phyloP scores from a whole-genome alignment of 2,329 filamentous ascomycete species.

The Westerdykella ornata region DNA sequence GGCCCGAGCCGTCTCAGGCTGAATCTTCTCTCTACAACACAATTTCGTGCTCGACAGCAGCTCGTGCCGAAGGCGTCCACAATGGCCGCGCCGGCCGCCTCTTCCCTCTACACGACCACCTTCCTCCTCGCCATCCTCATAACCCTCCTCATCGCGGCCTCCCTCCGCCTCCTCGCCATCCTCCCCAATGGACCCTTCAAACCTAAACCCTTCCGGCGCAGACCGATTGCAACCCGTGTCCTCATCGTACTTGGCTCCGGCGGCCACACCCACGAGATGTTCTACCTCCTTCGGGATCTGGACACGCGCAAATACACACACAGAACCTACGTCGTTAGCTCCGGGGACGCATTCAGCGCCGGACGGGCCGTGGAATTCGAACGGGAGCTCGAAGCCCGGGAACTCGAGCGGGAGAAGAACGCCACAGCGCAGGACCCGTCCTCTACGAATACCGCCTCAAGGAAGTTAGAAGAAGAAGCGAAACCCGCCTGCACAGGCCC shows the following conservation, averaged over 20 bases:
- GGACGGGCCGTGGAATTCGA: slow-evolving; percentile 61
- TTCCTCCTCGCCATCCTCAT: slow-evolving; percentile 29
- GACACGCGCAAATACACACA: slow-evolving; percentile 46
- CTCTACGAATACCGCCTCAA: background rate
- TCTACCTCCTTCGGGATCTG: slow-evolving; percentile 66
- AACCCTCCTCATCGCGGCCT: slow-evolving; percentile 27
- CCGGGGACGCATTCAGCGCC: slow-evolving; percentile 66
- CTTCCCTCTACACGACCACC: slow-evolving; percentile 19
- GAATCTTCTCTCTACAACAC: too few species aligned
- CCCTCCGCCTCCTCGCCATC: slow-evolving; percentile 38
- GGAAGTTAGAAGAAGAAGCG: background rate
- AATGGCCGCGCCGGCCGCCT: slow-evolving; percentile 9
- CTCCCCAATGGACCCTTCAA: slow-evolving; percentile 28
- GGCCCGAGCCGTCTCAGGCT: too few species aligned
- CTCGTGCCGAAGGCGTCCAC: background rate
- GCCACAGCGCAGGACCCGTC: background rate
- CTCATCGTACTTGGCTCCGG: slow-evolving; percentile 85
- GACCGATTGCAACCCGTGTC: slow-evolving; percentile 49
- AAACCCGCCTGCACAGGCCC: slow-evolving; percentile 12
- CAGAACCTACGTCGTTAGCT: slow-evolving; percentile 75
- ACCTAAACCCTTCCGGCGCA: slow-evolving; percentile 24
- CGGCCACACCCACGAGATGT: slow-evolving; percentile 92
- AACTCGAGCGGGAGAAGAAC: slow-evolving; percentile 4
- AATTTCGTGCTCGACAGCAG: too few species aligned
- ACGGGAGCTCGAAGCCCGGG: slow-evolving; percentile 26